phyloP scores from a whole-genome alignment of 306 rosid genomes.

The Canavalia ensiformis region DNA sequence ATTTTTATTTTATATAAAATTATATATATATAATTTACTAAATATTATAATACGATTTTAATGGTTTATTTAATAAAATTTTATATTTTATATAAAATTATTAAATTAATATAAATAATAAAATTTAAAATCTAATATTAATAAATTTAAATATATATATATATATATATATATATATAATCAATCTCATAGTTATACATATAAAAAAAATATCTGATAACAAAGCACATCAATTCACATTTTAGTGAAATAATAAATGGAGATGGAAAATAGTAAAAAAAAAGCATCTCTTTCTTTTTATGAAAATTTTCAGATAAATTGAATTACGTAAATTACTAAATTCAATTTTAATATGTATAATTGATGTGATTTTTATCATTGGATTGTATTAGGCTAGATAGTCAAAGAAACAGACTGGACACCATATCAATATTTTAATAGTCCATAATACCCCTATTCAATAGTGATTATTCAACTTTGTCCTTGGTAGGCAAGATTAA shows the following conservation, averaged over 20 bases:
- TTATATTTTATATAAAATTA: no score
- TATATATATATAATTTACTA: no score
- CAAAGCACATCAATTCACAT: background rate
- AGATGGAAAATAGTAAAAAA: no score
- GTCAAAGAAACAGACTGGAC: conserved; percentile 54
- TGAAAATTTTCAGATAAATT: background rate
- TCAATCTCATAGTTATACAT: background rate
- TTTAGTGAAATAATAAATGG: background rate
- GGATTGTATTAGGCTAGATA: conserved; percentile 25
- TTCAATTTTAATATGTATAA: conserved; percentile 5
- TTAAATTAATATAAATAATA: no score
- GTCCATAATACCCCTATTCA: conserved; percentile 24
- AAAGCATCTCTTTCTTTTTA: background rate
- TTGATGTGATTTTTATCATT: conserved; percentile 14
- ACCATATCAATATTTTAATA: background rate
- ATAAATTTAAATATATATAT: no score
- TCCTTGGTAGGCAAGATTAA: conserved; percentile 24
- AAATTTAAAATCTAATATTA: no score
- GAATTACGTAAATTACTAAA: conserved; percentile 8
- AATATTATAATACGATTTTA: no score
- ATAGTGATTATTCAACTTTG: background rate
- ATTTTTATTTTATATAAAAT: no score
- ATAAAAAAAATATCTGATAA: background rate
- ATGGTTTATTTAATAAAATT: no score
- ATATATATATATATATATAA: background rate